Conservation (phyloP, 495 filamentous ascomycete genomes). For the Amorphotheca resinae region DNA sequence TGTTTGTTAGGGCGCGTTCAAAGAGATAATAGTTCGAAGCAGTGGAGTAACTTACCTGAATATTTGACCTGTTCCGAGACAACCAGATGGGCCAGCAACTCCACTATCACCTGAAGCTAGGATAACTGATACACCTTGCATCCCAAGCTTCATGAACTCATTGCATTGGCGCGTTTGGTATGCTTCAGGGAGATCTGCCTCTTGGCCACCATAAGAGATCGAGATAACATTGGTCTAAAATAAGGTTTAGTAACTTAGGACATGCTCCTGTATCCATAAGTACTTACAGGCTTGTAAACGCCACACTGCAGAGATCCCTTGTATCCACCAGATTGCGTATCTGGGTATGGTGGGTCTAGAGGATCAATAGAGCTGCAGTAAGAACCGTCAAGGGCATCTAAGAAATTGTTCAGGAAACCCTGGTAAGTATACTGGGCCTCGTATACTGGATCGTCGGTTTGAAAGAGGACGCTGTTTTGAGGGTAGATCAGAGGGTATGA, state of each 20-base stretch:
- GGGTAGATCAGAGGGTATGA: conserved; percentile 14
- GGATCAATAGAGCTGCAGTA: conserved; percentile 34
- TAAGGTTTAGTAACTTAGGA: background rate
- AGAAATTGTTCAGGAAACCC: conserved; percentile 32
- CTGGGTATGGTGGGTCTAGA: conserved; percentile 31
- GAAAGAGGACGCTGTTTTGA: conserved; percentile 9
- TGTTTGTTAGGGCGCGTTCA: background rate
- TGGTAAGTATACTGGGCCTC: conserved; percentile 26
- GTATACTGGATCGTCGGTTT: conserved; percentile 11
- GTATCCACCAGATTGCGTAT: conserved; percentile 38
- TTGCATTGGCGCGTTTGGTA: conserved; percentile 27
- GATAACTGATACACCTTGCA: conserved; percentile 27
- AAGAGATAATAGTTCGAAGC: no score
- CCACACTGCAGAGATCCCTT: conserved; percentile 49
- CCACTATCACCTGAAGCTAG: conserved; percentile 28
- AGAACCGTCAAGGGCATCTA: conserved; percentile 49
- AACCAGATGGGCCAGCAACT: conserved; percentile 23
- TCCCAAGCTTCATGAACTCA: conserved; percentile 28
- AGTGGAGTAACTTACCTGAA: background rate
- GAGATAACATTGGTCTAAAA: conserved; percentile 43
- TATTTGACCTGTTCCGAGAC: background rate
- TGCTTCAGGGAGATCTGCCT: conserved; percentile 34
- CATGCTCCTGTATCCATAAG: background rate
- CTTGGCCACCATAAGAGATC: conserved; percentile 42
- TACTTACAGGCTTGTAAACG: conserved; percentile 29